Evolutionary conservation across 2,329 filamentous ascomycete genomes (phyloP), one percentile per base, ranked within the genome.

Genomic region (Aspergillus sp.): DNA sequence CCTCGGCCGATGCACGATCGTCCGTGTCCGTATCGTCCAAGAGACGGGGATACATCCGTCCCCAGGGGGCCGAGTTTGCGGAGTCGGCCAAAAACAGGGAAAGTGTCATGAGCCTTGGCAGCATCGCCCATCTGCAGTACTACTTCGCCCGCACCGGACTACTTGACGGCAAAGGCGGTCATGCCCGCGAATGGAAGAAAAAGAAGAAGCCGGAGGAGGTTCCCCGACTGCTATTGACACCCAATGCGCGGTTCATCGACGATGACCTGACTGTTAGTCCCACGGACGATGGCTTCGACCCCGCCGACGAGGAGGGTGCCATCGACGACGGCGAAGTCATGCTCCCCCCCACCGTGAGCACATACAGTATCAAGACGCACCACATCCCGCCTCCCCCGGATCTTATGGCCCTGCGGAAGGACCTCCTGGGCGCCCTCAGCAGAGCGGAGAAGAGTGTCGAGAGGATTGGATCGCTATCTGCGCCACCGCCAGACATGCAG

Each of bases 101-200:
- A 71, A 96, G 92, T 68, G 94, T 99, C 59, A 87, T 97, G 83
- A 96, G 90, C 66, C 76, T 99, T 56, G 94, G 94, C 50, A 96
- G 92, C 72, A 99, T 99, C 64, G 90, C 92, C 51, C 94, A 99
- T 75, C 78, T 99, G 66, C 94, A 99, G 73, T 96, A 97, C 75
- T 99, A 97, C 74, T 99, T 99, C 76, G 93, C 94, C 33, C 82
- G 94, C 54, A 99, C 94, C 0, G 94, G 94, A 5, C 75, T 99
- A 58, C 76, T 99, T 47, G 94, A 99, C 66, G 91, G 93, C 51
- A 96, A 96, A 69, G 93, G 92, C 33, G 94, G 85, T 49, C 88
- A 95, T 69, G 87, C 89, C 19, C 88, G 88, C 64, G 88, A 87
- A 68, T 86, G 82, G 65, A 81, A 85, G 60, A 79, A 79, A 56